These are phyloP conservation scores for Fusarium goolgardi DNA, from an alignment of 2,329 filamentous ascomycete species.

Conservation along the genomic window DNA sequence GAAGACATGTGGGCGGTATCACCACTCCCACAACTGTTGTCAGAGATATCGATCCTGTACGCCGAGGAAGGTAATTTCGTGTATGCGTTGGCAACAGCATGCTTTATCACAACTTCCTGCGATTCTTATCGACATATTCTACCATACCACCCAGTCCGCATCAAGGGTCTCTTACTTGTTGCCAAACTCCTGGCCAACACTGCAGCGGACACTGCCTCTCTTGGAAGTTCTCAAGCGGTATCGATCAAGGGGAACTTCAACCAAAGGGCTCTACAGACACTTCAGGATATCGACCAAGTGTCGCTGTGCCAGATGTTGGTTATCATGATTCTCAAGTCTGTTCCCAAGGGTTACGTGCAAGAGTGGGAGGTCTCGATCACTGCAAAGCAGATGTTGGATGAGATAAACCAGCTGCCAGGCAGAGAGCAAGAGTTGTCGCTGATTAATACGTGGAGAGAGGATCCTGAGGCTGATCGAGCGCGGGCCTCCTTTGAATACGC, in stretches of 20 bases:
- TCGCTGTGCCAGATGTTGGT: constrained; percentile 66
- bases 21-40: constrained; percentile 60
- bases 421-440: constrained; percentile 59
- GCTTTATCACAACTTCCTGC: constrained; percentile 60
- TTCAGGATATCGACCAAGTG: constrained; percentile 63
- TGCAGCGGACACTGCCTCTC: constrained; percentile 53
- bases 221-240: constrained; percentile 44
- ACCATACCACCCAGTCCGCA: constrained; percentile 62
- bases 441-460: constrained; percentile 58
- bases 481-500: constrained; percentile 61
- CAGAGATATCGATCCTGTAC: constrained; percentile 60
- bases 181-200: constrained; percentile 65
- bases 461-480: constrained; percentile 55
- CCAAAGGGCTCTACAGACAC: constrained; percentile 43
- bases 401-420: constrained; percentile 60
- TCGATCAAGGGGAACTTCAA: constrained; percentile 41
- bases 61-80: constrained; percentile 56
- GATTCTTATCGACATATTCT: constrained; percentile 63
- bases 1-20: constrained; percentile 60
- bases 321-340: constrained; percentile 59
- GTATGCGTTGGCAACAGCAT: constrained; percentile 59
- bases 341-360: constrained; percentile 56
- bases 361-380: constrained; percentile 60
- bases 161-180: constrained; percentile 64
- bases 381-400: constrained; percentile 61